Evolutionary conservation across 169 alveolate genomes (phyloP).

Genomic region (Cryptosporidium sp.): DNA sequence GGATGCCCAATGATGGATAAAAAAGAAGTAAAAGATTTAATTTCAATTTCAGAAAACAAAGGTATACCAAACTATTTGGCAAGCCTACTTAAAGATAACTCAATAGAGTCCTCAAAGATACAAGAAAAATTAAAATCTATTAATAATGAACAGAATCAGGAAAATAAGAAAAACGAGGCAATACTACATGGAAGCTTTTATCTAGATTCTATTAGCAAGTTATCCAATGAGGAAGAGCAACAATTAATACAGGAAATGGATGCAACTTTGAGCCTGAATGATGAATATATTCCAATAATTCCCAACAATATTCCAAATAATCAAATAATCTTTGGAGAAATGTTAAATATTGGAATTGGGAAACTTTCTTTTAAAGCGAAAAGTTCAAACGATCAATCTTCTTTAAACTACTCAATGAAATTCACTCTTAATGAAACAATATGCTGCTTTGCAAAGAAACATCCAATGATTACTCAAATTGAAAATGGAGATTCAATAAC

Average conservation of each 20-base stretch:
- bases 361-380: conserved; percentile 1
- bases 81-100: background rate
- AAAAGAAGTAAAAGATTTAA: conserved; percentile 5
- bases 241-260: conserved; percentile 2
- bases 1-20: conserved; percentile 39
- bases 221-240: conserved; percentile 14
- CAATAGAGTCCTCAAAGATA: background rate
- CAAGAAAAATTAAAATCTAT: background rate
- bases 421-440: conserved; percentile 25
- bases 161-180: background rate
- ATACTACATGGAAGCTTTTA: conserved; percentile 9
- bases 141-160: background rate
- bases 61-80: conserved; percentile 16
- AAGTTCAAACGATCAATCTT: background rate
- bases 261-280: background rate
- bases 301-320: background rate
- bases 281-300: conserved; percentile 7
- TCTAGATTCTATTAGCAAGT: conserved; percentile 3
- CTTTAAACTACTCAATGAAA: conserved; percentile 4
- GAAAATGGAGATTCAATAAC: background rate
- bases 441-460: conserved; percentile 42
- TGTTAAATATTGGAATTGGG: conserved; percentile 20
- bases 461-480: conserved; percentile 40
- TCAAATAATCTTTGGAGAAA: background rate
- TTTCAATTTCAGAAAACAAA: background rate